Conservation (phyloP, 75 land plant genomes). For the Larix kaempferi region DNA sequence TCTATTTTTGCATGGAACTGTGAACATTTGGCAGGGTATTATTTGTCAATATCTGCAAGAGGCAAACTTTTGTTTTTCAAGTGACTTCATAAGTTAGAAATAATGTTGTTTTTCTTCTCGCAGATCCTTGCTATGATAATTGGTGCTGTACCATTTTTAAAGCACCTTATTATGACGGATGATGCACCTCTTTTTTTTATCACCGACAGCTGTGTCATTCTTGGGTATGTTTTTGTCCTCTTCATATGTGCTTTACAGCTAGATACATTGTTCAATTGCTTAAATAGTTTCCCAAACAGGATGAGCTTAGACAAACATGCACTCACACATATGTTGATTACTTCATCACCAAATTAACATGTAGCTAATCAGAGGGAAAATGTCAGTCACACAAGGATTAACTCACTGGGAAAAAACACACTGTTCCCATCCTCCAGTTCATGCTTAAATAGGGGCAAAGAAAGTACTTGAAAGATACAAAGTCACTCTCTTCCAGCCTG, state of each 20-base stretch:
- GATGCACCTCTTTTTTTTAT: slow-evolving; percentile 79
- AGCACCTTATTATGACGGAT: slow-evolving; percentile 52
- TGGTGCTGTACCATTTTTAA: slow-evolving; percentile 60
- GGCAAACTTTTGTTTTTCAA: not conserved
- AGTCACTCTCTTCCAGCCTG: not conserved
- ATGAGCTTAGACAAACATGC: not conserved
- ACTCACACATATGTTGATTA: not conserved
- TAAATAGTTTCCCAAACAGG: not conserved
- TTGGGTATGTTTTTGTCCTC: slow-evolving; percentile 46
- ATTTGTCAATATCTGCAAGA: not conserved
- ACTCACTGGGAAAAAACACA: not conserved
- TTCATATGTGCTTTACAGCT: not conserved
- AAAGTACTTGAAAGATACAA: not conserved
- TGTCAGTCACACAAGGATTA: not conserved
- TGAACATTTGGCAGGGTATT: too few relatives aligned
- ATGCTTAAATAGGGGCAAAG: not conserved
- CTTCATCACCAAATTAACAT: not conserved
- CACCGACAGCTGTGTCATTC: slow-evolving; percentile 71
- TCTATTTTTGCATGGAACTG: too few relatives aligned
- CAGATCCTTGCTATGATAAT: slow-evolving; percentile 67
- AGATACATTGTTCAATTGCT: not conserved
- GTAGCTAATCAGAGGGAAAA: not conserved
- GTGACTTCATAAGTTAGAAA: not conserved
- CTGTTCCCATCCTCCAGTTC: not conserved
- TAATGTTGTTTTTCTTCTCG: not conserved